Conservation (phyloP, 495 filamentous ascomycete species). For the Lichenothelia convexa region DNA sequence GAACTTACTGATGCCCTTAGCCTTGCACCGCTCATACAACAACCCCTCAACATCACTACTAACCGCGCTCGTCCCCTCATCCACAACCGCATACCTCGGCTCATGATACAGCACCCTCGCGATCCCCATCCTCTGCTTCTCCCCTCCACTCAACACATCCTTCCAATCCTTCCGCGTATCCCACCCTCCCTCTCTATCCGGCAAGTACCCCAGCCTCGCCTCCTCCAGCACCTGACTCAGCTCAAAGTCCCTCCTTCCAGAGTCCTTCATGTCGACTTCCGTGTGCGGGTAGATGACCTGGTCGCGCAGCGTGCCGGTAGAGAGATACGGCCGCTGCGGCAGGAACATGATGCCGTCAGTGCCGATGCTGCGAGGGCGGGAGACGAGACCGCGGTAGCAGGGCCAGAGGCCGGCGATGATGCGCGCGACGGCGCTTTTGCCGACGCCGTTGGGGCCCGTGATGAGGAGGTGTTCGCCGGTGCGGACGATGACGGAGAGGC, state of each 20-base stretch:
- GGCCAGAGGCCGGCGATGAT: slow-evolving; percentile 92
- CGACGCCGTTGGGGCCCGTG: slow-evolving; percentile 86
- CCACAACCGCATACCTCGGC: slow-evolving; percentile 80
- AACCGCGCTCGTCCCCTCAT: slow-evolving; percentile 90
- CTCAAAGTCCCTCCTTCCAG: slow-evolving; percentile 52
- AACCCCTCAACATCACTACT: slow-evolving; percentile 86
- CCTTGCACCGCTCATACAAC: slow-evolving; percentile 81
- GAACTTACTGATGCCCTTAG: slow-evolving; percentile 67
- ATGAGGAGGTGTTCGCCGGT: slow-evolving; percentile 86
- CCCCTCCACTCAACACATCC: slow-evolving; percentile 88
- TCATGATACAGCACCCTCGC: slow-evolving; percentile 88
- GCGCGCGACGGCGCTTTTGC: slow-evolving; percentile 78
- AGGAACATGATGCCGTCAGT: slow-evolving; percentile 95
- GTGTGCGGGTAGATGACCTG: slow-evolving; percentile 97
- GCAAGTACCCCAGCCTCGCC: slow-evolving; percentile 73
- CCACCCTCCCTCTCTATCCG: slow-evolving; percentile 87
- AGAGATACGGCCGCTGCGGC: slow-evolving; percentile 84
- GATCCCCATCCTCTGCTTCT: slow-evolving; percentile 90
- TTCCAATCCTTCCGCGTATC: slow-evolving; percentile 97
- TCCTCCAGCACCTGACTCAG: slow-evolving; percentile 62
- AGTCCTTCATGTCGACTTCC: slow-evolving; percentile 80
- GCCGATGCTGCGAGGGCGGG: slow-evolving; percentile 59
- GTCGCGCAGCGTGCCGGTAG: slow-evolving; percentile 84
- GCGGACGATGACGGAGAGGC: slow-evolving; percentile 69
- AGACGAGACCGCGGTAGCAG: slow-evolving; percentile 79